Base-by-base conservation (phyloP, 2,329 filamentous ascomycete species). In the Lachnellula willkommii region DNA sequence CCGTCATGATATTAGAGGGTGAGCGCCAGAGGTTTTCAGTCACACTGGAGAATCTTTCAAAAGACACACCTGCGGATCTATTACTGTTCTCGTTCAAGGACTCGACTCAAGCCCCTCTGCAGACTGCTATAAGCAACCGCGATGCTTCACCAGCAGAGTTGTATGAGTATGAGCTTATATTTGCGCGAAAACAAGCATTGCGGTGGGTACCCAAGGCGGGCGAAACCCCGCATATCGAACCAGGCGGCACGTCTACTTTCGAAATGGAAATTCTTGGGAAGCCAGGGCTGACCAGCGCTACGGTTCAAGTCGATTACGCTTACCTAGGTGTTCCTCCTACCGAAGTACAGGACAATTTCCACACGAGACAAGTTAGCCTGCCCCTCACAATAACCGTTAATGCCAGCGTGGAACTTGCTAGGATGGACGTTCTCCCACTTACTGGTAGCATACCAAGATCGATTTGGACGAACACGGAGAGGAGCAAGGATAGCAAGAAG, bases 1-100 rank as follows among this genome's bases (percentile, higher is more conserved):
- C 90, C 9, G 76, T 96, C 37, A 96, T 96, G 91, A 80, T 99
- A 11, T 77, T 99, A 5, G 93, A 97, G 73, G 94, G 94, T 45
- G 93, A 99, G 71, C 82, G 81, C 22, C 86, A 85, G 63, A 76
- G 77, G 0, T 95, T 97, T 67, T 86, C 82, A 0, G 79, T 96
- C 15, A 92, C 88, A 0, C 74, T 97, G 14, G 82, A 88, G 62
- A 99, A 99, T 62, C 76, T 83, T 8, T 94, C 90, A 0, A 63
- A 69, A 6, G 75, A 78, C 1, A 91, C 87, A 1, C 78, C 89
- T 1, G 89, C 90, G 1, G 90, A 96, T 67, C 86, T 97, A 54
- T 75, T 96, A 37, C 79, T 94, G 26, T 90, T 96, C 57, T 92
- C 90, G 0, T 95, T 95, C 69, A 86, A 91, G 63, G 91, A 96